Percentiles rank a stretch among this genome's conserved stretches.
Evolutionary conservation across 2,329 filamentous ascomycete genomes (phyloP).

Genomic region (Talaromyces sp.): DNA sequence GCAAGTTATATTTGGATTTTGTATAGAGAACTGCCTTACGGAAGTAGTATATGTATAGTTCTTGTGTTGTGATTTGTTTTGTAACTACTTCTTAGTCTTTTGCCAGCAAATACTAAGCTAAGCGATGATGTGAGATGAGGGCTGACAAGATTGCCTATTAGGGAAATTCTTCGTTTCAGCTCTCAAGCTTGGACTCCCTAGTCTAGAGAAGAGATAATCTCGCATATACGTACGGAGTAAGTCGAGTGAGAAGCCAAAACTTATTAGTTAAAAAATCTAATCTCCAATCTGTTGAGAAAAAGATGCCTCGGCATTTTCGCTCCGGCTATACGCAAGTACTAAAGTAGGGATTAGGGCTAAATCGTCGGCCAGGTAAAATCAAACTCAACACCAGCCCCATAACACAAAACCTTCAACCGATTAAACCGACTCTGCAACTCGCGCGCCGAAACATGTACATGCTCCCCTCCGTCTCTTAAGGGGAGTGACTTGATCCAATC

Average conservation of each 20-base stretch:
- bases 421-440: background rate
- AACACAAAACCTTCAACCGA: constrained; percentile 10
- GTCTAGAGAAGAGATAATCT: background rate
- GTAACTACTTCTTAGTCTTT: too few relatives aligned
- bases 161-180: background rate
- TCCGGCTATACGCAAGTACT: background rate
- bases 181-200: background rate
- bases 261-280: too few relatives aligned
- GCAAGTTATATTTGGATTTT: background rate
- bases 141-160: background rate
- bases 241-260: too few relatives aligned
- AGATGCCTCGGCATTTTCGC: background rate
- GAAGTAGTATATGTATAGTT: too few relatives aligned
- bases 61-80: too few relatives aligned
- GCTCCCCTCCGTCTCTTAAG: background rate
- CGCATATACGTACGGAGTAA: too few relatives aligned
- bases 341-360: background rate
- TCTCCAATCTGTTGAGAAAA: background rate
- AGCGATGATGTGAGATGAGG: background rate
- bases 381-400: constrained; percentile 1
- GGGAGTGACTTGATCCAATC: constrained; percentile 13
- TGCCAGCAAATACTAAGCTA: background rate
- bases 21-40: too few relatives aligned
- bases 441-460: background rate
- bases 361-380: constrained; percentile 7